Evolutionary conservation across 371 early-diverging fungal genomes (phyloP).

Genomic region (Syncephalastrum racemosum): DNA sequence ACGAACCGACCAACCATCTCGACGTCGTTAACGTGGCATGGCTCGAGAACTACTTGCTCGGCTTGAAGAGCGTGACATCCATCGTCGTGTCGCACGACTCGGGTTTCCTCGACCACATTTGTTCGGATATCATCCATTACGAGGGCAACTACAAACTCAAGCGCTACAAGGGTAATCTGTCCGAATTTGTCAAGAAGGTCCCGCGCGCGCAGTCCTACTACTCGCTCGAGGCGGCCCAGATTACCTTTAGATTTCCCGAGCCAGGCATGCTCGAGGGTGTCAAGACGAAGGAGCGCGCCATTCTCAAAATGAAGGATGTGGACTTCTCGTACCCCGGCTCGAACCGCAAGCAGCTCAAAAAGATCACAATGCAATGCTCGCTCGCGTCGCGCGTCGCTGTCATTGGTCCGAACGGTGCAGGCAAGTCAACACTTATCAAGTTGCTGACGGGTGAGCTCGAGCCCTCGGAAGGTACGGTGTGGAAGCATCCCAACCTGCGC

Average conservation of each 20-base stretch:
- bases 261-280: conserved; percentile 72
- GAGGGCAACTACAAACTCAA: conserved; percentile 68
- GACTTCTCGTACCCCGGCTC: conserved; percentile 69
- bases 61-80: conserved; percentile 67
- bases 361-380: conserved; percentile 63
- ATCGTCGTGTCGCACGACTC: conserved; percentile 90
- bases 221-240: conserved; percentile 54
- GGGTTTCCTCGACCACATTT: conserved; percentile 79
- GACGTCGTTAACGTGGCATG: conserved; percentile 81
- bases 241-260: conserved; percentile 63
- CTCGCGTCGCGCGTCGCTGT: conserved; percentile 68
- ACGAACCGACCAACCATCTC: conserved; percentile 92
- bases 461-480: conserved; percentile 33
- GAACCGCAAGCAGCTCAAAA: conserved; percentile 42
- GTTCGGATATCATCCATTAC: conserved; percentile 80
- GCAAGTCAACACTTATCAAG: conserved; percentile 75
- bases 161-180: conserved; percentile 79
- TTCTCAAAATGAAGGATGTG: conserved; percentile 60
- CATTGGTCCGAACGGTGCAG: conserved; percentile 75
- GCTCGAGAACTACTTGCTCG: conserved; percentile 75
- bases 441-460: conserved; percentile 66
- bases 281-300: conserved; percentile 68
- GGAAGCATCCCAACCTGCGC: conserved; percentile 61
- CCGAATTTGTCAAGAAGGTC: conserved; percentile 72
- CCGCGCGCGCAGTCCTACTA: conserved; percentile 79